Percentiles rank a stretch among this genome's conserved stretches.
Evolutionary conservation across 371 early-diverging fungal genomes (phyloP).

Genomic region (Lichtheimia ramosa): DNA sequence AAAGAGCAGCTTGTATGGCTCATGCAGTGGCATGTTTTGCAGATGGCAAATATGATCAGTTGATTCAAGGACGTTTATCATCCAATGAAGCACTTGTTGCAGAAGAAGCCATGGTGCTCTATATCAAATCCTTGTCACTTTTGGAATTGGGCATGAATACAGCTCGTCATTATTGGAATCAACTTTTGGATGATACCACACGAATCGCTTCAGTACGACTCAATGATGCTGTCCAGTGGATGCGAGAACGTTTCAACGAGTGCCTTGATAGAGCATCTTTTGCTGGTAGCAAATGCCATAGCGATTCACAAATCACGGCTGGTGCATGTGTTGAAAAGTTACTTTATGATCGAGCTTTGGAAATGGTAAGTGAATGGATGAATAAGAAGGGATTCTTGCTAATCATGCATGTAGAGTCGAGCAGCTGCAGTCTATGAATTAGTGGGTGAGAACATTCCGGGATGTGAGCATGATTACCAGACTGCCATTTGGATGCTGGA

Average conservation of each 20-base stretch:
- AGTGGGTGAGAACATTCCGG: conserved; percentile 57
- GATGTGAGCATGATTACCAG: conserved; percentile 77
- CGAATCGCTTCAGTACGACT: conserved; percentile 40
- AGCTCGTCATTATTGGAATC: conserved; percentile 74
- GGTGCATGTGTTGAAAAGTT: conserved; percentile 63
- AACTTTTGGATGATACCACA: conserved; percentile 23
- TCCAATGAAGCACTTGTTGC: conserved; percentile 27
- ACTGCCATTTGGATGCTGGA: conserved; percentile 79
- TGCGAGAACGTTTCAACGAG: conserved; percentile 83
- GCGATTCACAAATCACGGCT: conserved; percentile 29
- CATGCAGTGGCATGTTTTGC: conserved; percentile 66
- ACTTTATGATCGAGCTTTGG: conserved; percentile 70
- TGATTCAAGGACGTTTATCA: conserved; percentile 9
- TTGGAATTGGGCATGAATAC: conserved; percentile 74
- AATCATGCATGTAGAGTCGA: conserved; percentile 38
- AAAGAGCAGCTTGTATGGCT: conserved; percentile 62
- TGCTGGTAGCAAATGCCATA: conserved; percentile 52
- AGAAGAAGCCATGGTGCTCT: conserved; percentile 76
- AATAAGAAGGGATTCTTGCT: too few relatives aligned
- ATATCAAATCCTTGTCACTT: conserved; percentile 73
- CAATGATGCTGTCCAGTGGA: conserved; percentile 82
- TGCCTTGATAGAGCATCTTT: conserved; percentile 80
- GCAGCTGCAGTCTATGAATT: conserved; percentile 53
- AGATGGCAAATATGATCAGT: conserved; percentile 53
- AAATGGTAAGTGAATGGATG: conserved; percentile 37